Percentiles rank a stretch among this genome's conserved stretches.
Conservation (phyloP, 2,329 filamentous ascomycete genomes). For the Ilyonectria mors-panacis region DNA sequence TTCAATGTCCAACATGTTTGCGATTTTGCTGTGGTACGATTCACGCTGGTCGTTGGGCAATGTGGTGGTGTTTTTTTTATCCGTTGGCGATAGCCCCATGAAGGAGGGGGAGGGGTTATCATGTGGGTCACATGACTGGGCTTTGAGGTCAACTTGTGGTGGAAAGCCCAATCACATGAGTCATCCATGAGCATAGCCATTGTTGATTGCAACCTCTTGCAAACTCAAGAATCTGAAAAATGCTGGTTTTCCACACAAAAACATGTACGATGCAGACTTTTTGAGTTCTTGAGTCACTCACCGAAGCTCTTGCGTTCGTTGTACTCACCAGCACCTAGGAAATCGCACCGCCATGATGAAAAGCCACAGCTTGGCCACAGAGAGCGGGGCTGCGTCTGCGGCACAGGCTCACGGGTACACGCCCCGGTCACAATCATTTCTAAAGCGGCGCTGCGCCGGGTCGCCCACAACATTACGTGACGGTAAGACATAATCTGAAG, state of each 20-base stretch:
- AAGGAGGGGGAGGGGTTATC: slow-evolving; percentile 48
- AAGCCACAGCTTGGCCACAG: background rate
- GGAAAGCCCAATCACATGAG: slow-evolving; percentile 23
- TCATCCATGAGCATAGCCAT: background rate
- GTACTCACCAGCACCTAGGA: background rate
- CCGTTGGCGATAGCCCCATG: slow-evolving; percentile 41
- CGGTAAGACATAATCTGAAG: slow-evolving; percentile 21
- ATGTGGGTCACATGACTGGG: slow-evolving; percentile 42
- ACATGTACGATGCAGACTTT: background rate
- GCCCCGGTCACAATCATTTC: background rate
- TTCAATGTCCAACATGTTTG: slow-evolving; percentile 79
- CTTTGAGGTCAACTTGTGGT: slow-evolving; percentile 20
- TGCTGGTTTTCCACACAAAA: accelerated
- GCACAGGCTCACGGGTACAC: background rate
- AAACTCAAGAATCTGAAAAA: background rate
- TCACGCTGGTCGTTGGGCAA: slow-evolving; percentile 33
- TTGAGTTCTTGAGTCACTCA: slow-evolving; percentile 7
- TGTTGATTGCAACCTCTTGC: background rate
- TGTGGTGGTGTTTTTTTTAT: slow-evolving; percentile 42
- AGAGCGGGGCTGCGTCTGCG: background rate
- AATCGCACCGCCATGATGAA: background rate
- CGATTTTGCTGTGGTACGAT: slow-evolving; percentile 38
- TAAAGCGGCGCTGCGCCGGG: slow-evolving; percentile 28
- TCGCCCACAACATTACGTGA: slow-evolving; percentile 18
- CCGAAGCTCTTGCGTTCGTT: slow-evolving; percentile 1